Evolutionary conservation across 495 filamentous ascomycete genomes (phyloP), one percentile per base, ranked within the genome.

Genomic region (Xylaria acuta): DNA sequence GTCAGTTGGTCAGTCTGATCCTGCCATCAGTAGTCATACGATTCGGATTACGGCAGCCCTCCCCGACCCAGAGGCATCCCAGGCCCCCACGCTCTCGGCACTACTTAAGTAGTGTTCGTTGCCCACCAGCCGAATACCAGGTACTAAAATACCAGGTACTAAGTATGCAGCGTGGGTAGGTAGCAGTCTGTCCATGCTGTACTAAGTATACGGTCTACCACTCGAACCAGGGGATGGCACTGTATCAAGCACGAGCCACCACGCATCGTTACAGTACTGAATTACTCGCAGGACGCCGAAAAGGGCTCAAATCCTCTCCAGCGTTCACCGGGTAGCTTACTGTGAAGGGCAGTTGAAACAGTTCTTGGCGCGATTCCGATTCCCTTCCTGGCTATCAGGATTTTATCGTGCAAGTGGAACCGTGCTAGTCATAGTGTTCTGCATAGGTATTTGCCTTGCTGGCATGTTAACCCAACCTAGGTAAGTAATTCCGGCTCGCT

Each of bases 271-370:
- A n/a, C n/a, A n/a, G n/a, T n/a, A n/a, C n/a, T n/a, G n/a, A 53
- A 66, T 56, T 56, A 67, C 65, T 56, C 49, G 65, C 65, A 67
- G 49, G 49, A 41, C n/a, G 49, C 36, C 30, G 36, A 64, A 64
- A 64, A 41, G 30, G 60, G 32, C 49, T 41, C 49, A 54, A 56
- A 40, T 56, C 47, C 49, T 41, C 34, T 54, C 8, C 20, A 53
- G n/a, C 49, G 9, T 51, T 67, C 41, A 40, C 49, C 32, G 47
- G 51, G 65, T 67, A 67, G 65, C 65, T 67, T 67, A 67, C 65
- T 67, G 36, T 67, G 65, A 67, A 67, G n/a, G 65, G 65, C 65
- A 67, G 65, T 67, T 67, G 34, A 56, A 67, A 67, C 65, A 43
- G 12, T 30, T n/a, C 64, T 67, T 67, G 47, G 64, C 64, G n/a